Evolutionary conservation across 23 red algal species (phyloP), one percentile per base, ranked within the genome.

Genomic region (Gracilaria vermiculophylla): DNA sequence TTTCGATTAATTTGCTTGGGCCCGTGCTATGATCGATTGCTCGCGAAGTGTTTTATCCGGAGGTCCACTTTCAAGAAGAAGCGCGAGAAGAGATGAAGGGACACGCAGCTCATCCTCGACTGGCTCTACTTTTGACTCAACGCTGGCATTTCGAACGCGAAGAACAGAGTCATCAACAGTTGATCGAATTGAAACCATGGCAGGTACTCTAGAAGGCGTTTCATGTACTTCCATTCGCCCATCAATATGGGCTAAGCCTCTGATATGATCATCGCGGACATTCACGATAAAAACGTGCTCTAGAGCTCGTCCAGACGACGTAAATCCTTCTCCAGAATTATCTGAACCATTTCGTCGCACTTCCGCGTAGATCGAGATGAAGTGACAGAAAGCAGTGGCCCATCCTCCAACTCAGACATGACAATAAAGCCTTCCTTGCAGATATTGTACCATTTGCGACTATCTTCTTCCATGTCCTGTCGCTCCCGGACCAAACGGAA

Each of bases 1-100:
- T 92, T 92, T 73, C 92, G 85, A 77, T 87, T 83, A 61, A 99
- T 96, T n/a, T n/a, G 81, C 92, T 52, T 93, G 90, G 27, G 90
- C 90, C 10, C 90, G 80, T 35, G 57, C 67, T 43, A 93, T 93
- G 53, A 93, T 76, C 24, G 90, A 93, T 40, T 93, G 66, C 79
- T 93, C 90, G 35, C 60, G 78, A 67, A 93, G 70, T 19, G 84
- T n/a, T 41, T 93, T 93, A 31, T 93, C 90, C 69, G 90, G 62
- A 58, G 79, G 80, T 34, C 86, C 90, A 23, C 42, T 24, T 66
- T 93, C 90, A 10, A 69, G 51, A 49, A 91, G 74, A 14, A 91
- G 40, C 58, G 78, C 39, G 5, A 74, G 51, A 53, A 76, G 87
- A 49, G 76, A 56, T 7, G 87, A 29, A 4, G 84, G 84, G 3